Percentiles rank a stretch among this genome's conserved stretches.
Conservation (phyloP, 208 protist genomes). For the Dictyostelium gargantuum region DNA sequence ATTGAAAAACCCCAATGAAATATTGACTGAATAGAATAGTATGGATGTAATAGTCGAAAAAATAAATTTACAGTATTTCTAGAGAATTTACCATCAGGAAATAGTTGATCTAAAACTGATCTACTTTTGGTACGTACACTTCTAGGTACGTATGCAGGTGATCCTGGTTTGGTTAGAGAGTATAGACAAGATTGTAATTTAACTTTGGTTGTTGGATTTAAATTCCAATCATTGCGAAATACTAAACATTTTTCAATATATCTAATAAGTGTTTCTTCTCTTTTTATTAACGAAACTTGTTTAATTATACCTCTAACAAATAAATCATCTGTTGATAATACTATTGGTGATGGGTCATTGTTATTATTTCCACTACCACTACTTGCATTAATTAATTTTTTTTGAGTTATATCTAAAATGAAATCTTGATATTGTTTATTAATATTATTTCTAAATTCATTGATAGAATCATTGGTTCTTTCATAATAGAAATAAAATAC, state of each 20-base stretch:
- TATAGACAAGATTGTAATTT: conserved; percentile 66
- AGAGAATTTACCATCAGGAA: conserved; percentile 31
- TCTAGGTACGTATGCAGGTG: conserved; percentile 15
- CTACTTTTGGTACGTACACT: background rate
- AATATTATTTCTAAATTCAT: background rate
- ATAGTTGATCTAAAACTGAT: conserved; percentile 6
- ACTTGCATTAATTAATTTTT: background rate
- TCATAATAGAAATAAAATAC: conserved; percentile 63
- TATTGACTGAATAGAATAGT: conserved; percentile 30
- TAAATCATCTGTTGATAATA: conserved; percentile 37
- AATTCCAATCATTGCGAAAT: conserved; percentile 30
- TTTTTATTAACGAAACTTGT: conserved; percentile 25
- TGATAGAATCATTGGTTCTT: background rate
- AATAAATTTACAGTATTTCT: conserved; percentile 54
- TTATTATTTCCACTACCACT: no score
- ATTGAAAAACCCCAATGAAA: conserved; percentile 11
- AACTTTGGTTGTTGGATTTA: conserved; percentile 32
- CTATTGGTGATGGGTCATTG: no score
- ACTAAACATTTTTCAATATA: conserved; percentile 53
- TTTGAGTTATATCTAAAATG: background rate
- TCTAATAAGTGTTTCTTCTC: conserved; percentile 33
- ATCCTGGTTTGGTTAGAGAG: conserved; percentile 39
- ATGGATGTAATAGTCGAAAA: conserved; percentile 47
- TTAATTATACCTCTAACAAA: conserved; percentile 46
- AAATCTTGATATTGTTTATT: conserved; percentile 7